These are phyloP conservation scores for Lophiotrema nucula DNA, from an alignment of 495 filamentous ascomycete species.

Conservation along the genomic window DNA sequence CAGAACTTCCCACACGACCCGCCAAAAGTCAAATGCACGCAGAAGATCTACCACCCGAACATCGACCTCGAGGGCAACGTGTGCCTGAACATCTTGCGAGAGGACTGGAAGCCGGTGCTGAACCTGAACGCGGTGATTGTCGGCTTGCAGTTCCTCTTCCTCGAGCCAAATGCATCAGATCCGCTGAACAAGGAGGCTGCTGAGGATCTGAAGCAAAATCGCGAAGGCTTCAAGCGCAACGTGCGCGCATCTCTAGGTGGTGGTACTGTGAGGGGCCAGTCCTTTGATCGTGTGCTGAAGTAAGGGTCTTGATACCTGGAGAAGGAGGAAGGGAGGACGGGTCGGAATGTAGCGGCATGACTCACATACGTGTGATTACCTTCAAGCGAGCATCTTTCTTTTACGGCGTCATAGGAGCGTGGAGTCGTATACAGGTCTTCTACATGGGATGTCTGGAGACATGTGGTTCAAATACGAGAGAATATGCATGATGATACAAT, in stretches of 20 bases:
- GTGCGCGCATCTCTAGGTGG: conserved; percentile 80
- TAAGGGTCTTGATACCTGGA: conserved; percentile 2
- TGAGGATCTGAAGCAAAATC: conserved; percentile 78
- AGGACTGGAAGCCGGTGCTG: conserved; percentile 98
- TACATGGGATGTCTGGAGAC: background rate
- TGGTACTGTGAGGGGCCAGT: conserved; percentile 66
- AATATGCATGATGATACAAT: conserved; percentile 6
- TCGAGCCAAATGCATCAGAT: conserved; percentile 94
- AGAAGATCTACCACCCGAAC: conserved; percentile 99
- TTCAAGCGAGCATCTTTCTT: conserved; percentile 24
- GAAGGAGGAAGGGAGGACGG: background rate
- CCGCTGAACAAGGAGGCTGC: conserved; percentile 98
- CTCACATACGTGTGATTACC: no score
- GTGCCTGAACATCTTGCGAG: conserved; percentile 91
- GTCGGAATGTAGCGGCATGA: background rate
- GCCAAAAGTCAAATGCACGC: conserved; percentile 94
- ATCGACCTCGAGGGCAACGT: conserved; percentile 98
- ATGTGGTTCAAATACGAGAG: background rate
- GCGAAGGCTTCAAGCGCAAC: conserved; percentile 88
- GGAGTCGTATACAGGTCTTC: conserved; percentile 15
- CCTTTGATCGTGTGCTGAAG: conserved; percentile 73
- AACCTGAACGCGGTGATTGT: conserved; percentile 97
- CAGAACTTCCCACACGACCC: conserved; percentile 97
- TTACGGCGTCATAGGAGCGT: conserved; percentile 22
- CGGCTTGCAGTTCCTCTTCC: conserved; percentile 94